These are phyloP conservation scores for Linnemannia exigua DNA, from an alignment of 192 early-diverging fungal species.

Conservation along the genomic window DNA sequence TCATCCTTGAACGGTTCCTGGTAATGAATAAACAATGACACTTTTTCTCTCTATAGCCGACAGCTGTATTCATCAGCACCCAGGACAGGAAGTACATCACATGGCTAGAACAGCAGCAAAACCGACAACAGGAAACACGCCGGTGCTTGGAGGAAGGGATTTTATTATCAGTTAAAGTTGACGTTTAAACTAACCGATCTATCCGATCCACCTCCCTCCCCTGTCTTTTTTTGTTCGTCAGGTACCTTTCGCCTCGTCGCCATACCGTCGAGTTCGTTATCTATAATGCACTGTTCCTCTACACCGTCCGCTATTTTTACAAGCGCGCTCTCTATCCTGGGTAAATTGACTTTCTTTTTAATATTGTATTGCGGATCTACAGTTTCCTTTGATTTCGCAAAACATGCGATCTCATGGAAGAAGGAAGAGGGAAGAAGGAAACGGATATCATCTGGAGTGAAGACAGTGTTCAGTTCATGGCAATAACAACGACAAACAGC, in stretches of 20 bases:
- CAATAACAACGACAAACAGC: neutral
- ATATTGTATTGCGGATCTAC: neutral
- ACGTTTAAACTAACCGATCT: too few relatives aligned
- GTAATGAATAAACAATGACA: constrained; percentile 42
- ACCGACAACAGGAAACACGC: too few relatives aligned
- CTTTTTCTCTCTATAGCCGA: too few relatives aligned
- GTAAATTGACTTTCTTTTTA: constrained; percentile 13
- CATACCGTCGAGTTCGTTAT: constrained; percentile 63
- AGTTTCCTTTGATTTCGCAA: neutral
- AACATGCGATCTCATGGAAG: neutral
- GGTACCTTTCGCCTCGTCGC: constrained; percentile 66
- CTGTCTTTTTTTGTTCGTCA: neutral
- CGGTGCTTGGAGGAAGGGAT: too few relatives aligned
- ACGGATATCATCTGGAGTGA: neutral
- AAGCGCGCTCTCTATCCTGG: constrained; percentile 48
- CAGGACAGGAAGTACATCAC: too few relatives aligned
- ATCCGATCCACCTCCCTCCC: neutral
- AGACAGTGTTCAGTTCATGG: neutral
- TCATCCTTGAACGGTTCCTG: constrained; percentile 63
- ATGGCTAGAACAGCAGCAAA: too few relatives aligned
- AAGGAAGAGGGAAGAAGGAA: neutral
- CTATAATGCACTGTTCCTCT: constrained; percentile 41
- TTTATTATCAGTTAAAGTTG: too few relatives aligned
- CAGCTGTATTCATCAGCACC: too few relatives aligned
- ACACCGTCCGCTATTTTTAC: constrained; percentile 55